Conservation (phyloP, 306 rosid genomes). For the Begonia masoniana region DNA sequence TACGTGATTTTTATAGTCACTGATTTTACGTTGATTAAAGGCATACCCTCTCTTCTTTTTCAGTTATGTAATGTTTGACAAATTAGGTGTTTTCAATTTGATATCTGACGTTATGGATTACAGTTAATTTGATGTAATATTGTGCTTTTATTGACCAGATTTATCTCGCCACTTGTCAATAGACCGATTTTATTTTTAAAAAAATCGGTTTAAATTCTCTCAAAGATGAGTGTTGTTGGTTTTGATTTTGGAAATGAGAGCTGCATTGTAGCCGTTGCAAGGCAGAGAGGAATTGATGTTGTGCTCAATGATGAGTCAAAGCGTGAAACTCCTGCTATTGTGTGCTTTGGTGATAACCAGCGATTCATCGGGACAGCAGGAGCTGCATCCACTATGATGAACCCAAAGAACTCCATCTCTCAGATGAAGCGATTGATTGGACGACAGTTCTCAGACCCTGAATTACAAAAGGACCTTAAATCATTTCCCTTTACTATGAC, state of each 20-base stretch:
- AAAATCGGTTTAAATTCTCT: constrained; percentile 1
- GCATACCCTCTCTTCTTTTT: too few relatives aligned
- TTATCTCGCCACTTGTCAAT: too few relatives aligned
- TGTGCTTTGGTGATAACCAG: constrained; percentile 78
- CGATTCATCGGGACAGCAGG: constrained; percentile 87
- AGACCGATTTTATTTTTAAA: not conserved
- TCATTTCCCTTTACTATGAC: constrained; percentile 54
- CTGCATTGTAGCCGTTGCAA: constrained; percentile 73
- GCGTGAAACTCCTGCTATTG: constrained; percentile 73
- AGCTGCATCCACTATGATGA: constrained; percentile 68
- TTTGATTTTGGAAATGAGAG: constrained; percentile 87
- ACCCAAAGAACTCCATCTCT: constrained; percentile 54
- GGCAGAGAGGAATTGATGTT: constrained; percentile 78
- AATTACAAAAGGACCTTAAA: constrained; percentile 35
- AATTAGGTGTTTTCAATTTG: too few relatives aligned
- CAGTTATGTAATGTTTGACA: too few relatives aligned
- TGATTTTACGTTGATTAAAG: too few relatives aligned
- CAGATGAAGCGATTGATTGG: constrained; percentile 82
- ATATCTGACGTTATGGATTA: too few relatives aligned
- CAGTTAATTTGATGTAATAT: too few relatives aligned
- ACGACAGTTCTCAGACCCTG: constrained; percentile 32
- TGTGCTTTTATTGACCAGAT: too few relatives aligned
- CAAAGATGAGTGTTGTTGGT: constrained; percentile 75
- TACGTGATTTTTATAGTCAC: too few relatives aligned
- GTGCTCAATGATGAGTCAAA: constrained; percentile 69